Base-by-base conservation (phyloP, 768 basidiomycete species). In the Phlebiopsis flavidoalba region DNA sequence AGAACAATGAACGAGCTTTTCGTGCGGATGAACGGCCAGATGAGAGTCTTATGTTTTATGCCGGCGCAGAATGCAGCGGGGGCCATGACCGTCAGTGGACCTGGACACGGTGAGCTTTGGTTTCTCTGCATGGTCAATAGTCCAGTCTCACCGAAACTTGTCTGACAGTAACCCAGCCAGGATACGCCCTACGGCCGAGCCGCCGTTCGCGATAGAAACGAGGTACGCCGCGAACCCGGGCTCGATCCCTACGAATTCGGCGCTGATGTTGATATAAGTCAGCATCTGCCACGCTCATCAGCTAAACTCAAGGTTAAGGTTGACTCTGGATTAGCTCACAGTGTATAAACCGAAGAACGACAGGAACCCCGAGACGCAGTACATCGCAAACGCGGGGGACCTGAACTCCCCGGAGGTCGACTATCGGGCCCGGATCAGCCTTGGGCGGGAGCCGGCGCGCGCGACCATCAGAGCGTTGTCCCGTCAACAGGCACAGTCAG, bases 311-410 rank as follows among this genome's bases (percentile, higher is more conserved):
- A 19, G n/a, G 8, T 8, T 7, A 22, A 31, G 24, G 22, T 14
- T 24, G 3, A 46, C 22, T 31, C 21, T 5, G 37, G 33, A 47
- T 26, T 11, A 17, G n/a, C 58, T 59, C 35, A 70, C 72, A 0
- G 87, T 88, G 67, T 89, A 91, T 10, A 91, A 70, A 5, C 90
- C 90, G 8, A 92, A 78, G 70, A 87, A 91, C 8, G 72, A 74
- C 24, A 83, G 66, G 57, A 85, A 79, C 0, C 81, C 79, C 0
- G 87, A 83, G 1, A 77, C 14, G 53, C 84, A 85, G 67, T 86
- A 92, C 0, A 84, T 57, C 0, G 80, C 69, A 68, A 81, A 93
- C 1, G 81, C 73, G 0, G 76, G 69, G 0, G 76, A 78, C 65
- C 75, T 80, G 74, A 86, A 80, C 73, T 77, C 63, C n/a, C 64